Conservation (phyloP, 352 stramenopile genomes). For the Peronosclerospora sorghi region DNA sequence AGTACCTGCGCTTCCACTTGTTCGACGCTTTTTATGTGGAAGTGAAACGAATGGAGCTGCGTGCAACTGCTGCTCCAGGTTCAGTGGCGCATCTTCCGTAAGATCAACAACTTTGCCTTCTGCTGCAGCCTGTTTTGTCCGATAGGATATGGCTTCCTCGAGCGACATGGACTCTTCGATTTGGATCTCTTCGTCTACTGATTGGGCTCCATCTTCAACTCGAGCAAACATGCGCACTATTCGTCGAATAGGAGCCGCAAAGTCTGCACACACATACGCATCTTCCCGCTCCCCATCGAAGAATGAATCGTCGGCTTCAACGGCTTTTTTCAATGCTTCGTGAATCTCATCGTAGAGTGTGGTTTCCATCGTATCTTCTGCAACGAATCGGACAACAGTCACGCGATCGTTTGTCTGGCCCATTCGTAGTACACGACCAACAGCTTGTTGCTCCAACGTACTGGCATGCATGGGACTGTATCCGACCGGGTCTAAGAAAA, state of each 20-base stretch:
- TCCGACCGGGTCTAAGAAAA: constrained; percentile 72
- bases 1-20: constrained; percentile 1
- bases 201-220: constrained; percentile 11
- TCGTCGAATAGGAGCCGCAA: constrained; percentile 37
- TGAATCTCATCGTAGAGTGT: constrained; percentile 71
- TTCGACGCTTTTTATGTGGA: constrained; percentile 27
- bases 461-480: constrained; percentile 59
- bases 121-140: constrained; percentile 35
- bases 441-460: constrained; percentile 71
- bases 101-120: constrained; percentile 59
- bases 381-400: constrained; percentile 62
- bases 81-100: constrained; percentile 39
- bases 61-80: constrained; percentile 22
- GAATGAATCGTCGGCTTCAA: constrained; percentile 44
- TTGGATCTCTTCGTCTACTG: constrained; percentile 47
- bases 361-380: constrained; percentile 62
- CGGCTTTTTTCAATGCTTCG: constrained; percentile 26
- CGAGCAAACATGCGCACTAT: constrained; percentile 43
- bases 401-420: constrained; percentile 64
- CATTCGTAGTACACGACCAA: constrained; percentile 79
- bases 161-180: too few relatives aligned
- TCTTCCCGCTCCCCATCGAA: constrained; percentile 57
- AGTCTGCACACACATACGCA: constrained; percentile 48
- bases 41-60: too few relatives aligned
- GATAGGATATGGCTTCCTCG: constrained; percentile 56